phyloP scores from a whole-genome alignment of 345 rosid genomes.

The Hibiscus mutabilis region DNA sequence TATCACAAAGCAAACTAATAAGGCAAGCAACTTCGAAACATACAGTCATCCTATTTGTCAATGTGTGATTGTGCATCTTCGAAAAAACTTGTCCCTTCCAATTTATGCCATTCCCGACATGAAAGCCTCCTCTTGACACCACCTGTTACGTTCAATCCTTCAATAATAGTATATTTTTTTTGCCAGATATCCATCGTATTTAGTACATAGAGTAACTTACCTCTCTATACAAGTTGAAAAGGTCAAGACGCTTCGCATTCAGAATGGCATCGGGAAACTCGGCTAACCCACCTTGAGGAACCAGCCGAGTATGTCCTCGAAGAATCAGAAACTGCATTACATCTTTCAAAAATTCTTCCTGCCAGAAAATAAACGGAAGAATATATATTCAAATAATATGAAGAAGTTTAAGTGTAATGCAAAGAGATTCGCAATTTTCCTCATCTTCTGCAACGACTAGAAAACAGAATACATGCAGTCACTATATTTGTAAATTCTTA shows the following conservation, averaged over 20 bases:
- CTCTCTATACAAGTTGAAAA: constrained; percentile 95
- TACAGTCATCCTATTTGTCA: constrained; percentile 98
- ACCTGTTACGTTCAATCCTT: constrained; percentile 46
- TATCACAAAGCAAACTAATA: constrained; percentile 2
- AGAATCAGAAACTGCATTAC: constrained; percentile 92
- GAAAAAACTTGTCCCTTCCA: constrained; percentile 99
- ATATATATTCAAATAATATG: background rate
- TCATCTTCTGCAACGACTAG: background rate
- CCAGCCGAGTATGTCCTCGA: constrained; percentile 94
- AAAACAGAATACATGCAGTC: background rate
- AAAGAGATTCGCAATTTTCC: background rate
- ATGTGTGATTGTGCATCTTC: constrained; percentile 97
- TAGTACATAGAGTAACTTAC: constrained; percentile 29
- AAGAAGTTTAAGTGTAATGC: background rate
- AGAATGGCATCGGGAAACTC: constrained; percentile 98
- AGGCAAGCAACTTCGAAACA: constrained; percentile 14
- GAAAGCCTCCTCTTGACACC: constrained; percentile 98
- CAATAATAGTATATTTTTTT: background rate
- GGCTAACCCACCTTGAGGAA: constrained; percentile 88
- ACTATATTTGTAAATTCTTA: background rate
- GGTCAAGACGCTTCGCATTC: constrained; percentile 94
- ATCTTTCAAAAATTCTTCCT: constrained; percentile 98
- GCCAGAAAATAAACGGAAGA: constrained; percentile 12
- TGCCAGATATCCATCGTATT: constrained; percentile 1
- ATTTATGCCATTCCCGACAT: constrained; percentile 98